Evolutionary conservation across 2,329 filamentous ascomycete genomes (phyloP).

Genomic region (Byssothecium circinans): DNA sequence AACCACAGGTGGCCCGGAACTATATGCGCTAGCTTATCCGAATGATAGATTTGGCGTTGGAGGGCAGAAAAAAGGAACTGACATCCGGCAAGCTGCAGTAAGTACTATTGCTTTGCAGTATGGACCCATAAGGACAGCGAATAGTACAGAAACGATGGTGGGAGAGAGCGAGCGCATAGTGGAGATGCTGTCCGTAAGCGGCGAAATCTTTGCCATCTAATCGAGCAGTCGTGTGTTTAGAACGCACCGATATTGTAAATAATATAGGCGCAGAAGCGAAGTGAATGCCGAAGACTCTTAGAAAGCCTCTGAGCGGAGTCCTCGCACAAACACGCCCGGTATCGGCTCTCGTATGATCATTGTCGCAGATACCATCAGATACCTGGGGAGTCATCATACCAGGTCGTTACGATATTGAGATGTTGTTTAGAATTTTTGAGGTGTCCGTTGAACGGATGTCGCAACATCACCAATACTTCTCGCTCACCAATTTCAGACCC

Average conservation of each 20-base stretch:
- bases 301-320: conserved; percentile 20
- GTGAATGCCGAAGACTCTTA: conserved; percentile 26
- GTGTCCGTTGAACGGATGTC: too few relatives aligned
- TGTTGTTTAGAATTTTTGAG: too few relatives aligned
- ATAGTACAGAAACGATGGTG: conserved; percentile 34
- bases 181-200: conserved; percentile 16
- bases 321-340: conserved; percentile 21
- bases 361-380: too few relatives aligned
- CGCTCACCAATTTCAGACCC: conserved; percentile 25
- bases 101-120: conserved; percentile 30
- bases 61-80: conserved; percentile 34
- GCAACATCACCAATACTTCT: conserved; percentile 29
- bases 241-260: conserved; percentile 25
- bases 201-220: conserved; percentile 22
- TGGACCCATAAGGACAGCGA: conserved; percentile 34
- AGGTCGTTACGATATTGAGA: too few relatives aligned
- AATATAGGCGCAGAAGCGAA: conserved; percentile 29
- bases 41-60: conserved; percentile 30
- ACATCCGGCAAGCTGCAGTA: conserved; percentile 25
- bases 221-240: background rate
- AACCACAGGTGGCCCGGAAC: too few relatives aligned
- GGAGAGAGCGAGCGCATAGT: conserved; percentile 28
- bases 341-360: too few relatives aligned
- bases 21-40: too few relatives aligned
- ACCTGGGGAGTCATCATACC: too few relatives aligned